Conservation (phyloP, 305 asterid genomes). For the Solanum aculeatissimum region DNA sequence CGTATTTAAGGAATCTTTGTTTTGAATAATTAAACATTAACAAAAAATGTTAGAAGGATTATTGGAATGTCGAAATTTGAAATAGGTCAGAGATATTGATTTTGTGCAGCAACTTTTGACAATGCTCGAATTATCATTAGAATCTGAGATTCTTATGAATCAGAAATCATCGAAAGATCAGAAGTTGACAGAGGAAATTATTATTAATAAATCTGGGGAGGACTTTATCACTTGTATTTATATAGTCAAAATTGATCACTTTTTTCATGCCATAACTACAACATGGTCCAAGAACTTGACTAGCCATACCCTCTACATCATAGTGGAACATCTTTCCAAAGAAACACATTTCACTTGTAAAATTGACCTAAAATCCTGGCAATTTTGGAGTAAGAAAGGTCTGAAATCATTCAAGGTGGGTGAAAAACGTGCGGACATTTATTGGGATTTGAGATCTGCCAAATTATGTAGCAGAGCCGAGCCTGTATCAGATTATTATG, state of each 20-base stretch:
- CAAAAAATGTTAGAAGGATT: not conserved
- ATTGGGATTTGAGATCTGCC: conserved; percentile 68
- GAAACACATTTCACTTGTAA: conserved; percentile 57
- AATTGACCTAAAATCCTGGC: conserved; percentile 85
- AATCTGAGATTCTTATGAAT: conserved; percentile 4
- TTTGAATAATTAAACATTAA: not conserved
- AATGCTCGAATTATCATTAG: conserved; percentile 21
- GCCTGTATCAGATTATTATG: conserved; percentile 59
- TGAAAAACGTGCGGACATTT: conserved; percentile 53
- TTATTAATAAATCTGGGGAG: conserved; percentile 16
- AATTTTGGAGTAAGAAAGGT: conserved; percentile 89
- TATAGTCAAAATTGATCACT: conserved; percentile 28
- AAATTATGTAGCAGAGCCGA: conserved; percentile 50
- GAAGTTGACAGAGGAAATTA: conserved; percentile 7
- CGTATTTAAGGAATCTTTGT: not conserved
- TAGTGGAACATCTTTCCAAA: conserved; percentile 31
- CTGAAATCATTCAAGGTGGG: conserved; percentile 50
- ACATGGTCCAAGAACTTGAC: conserved; percentile 66
- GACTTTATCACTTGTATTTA: conserved; percentile 60
- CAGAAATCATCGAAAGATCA: conserved; percentile 11
- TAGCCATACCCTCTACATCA: conserved; percentile 50
- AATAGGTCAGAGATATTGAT: conserved; percentile 7
- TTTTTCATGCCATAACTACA: conserved; percentile 26
- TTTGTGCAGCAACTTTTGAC: not conserved
- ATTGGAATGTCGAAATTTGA: not conserved